Evolutionary conservation across 2,329 filamentous ascomycete species (phyloP), one percentile per base, ranked within the genome.

Genomic region (Scedosporium aurantiacum): DNA sequence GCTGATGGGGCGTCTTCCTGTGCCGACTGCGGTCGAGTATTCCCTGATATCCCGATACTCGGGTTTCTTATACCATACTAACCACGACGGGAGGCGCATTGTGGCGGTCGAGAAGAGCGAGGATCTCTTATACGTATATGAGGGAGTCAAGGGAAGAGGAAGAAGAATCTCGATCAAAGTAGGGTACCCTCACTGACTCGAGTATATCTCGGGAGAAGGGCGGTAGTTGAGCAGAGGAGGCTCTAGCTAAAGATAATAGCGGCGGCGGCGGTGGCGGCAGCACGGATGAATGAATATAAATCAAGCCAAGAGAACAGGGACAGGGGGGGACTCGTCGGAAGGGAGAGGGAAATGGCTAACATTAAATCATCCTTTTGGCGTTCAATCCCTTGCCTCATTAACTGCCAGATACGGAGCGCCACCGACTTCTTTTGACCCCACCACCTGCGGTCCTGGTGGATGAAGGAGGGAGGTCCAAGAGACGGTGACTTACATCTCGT

Each of bases 51-150:
- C 76, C 25, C 76, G 71, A 66, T 78, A 79, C 62, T 78, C 76
- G 2, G 77, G 77, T 66, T 77, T 79, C 69, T 77, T 78, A 68
- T 79, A 79, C 77, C 77, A 79, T 55, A 67, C 63, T 63, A 77
- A 65, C 74, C 75, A 79, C 21, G 66, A 58, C 3, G 66, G 70
- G 16, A 70, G 59, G 43, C 59, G 43, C 62, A 68, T 62, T 28
- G 63, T 64, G 58, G 27, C 27, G 50, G 50, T 54, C 23, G 50
- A 27, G 21, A 23, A 27, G 50, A 23, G 18, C 32, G 32, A 37
- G 32, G 32, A 37, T 37, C 8, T 37, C 32, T 37, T 37, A 12
- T 37, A 37, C 10, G 10, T 37, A 12, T 27, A 14, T 14, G 23
- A 21, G 6, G 16, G 43, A 47, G n/a, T 16, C 3, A 47, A 21